A percentile compares a stretch with the other conserved stretches of the same genome.
Conservation (phyloP, 2,329 filamentous ascomycete genomes). For the Fusarium scirpi region DNA sequence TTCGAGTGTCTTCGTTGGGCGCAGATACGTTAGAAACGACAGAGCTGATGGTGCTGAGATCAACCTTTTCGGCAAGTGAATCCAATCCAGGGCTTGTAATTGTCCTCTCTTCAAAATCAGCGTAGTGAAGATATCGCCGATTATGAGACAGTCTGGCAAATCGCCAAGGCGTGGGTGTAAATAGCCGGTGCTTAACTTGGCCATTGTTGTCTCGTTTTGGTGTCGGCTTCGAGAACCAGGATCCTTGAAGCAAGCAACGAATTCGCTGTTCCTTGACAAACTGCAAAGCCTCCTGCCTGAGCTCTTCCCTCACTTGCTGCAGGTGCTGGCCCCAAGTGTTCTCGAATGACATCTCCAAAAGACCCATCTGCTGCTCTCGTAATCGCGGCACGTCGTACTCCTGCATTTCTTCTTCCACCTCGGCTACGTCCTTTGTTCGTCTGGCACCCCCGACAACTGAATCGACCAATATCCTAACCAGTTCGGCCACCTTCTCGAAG, state of each 20-base stretch:
- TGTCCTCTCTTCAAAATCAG: conserved; percentile 78
- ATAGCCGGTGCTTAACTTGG: conserved; percentile 53
- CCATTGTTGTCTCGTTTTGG: conserved; percentile 55
- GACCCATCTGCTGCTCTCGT: conserved; percentile 90
- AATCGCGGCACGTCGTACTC: conserved; percentile 84
- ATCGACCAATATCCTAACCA: conserved; percentile 90
- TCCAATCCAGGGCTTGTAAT: conserved; percentile 78
- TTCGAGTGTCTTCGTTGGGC: conserved; percentile 63
- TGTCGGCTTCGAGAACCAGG: conserved; percentile 79
- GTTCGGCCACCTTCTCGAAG: conserved; percentile 91
- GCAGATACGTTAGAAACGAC: conserved; percentile 93
- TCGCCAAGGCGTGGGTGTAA: conserved; percentile 74
- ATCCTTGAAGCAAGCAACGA: conserved; percentile 85
- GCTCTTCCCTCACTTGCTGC: conserved; percentile 87
- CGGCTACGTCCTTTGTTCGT: conserved; percentile 84
- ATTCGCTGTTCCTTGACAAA: conserved; percentile 98
- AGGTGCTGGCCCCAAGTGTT: conserved; percentile 94
- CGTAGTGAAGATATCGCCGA: conserved; percentile 88
- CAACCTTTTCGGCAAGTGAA: conserved; percentile 81
- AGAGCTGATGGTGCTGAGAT: conserved; percentile 87
- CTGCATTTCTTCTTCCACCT: conserved; percentile 88
- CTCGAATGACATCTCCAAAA: conserved; percentile 91
- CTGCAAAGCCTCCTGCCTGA: conserved; percentile 90
- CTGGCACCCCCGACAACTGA: conserved; percentile 86
- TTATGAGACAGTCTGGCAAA: conserved; percentile 93